Percentiles rank a stretch among this genome's conserved stretches.
Evolutionary conservation across 2,329 filamentous ascomycete species (phyloP).

Genomic region (Monosporascus sp.): DNA sequence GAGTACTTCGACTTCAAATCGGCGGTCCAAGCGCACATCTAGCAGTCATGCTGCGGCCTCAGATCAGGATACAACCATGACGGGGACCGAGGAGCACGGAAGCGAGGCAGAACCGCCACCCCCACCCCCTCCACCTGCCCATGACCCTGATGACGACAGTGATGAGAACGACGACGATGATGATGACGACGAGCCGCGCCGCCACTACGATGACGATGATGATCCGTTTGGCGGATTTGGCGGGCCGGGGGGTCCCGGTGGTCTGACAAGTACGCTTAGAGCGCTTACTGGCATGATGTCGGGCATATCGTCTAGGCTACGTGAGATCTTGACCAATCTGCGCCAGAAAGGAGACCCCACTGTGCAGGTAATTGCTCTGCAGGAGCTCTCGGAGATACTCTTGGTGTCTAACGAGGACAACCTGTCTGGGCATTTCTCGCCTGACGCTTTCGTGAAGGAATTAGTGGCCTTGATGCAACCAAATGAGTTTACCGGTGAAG

Average conservation of each 20-base stretch:
- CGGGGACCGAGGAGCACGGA: slow-evolving; percentile 55
- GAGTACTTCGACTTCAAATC: slow-evolving; percentile 31
- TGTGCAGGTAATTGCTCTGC: slow-evolving; percentile 83
- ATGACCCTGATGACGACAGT: slow-evolving; percentile 33
- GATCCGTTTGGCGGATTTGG: slow-evolving; percentile 63
- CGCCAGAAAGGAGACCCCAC: slow-evolving; percentile 81
- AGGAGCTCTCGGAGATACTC: slow-evolving; percentile 88
- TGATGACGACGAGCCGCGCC: slow-evolving; percentile 46
- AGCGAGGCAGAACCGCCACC: slow-evolving; percentile 35
- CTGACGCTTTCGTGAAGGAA: slow-evolving; percentile 93
- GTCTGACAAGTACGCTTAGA: slow-evolving; percentile 74
- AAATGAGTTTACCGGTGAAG: slow-evolving; percentile 73
- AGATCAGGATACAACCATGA: slow-evolving; percentile 66
- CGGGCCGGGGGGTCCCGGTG: slow-evolving; percentile 52
- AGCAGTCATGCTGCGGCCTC: slow-evolving; percentile 33
- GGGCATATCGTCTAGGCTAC: slow-evolving; percentile 71
- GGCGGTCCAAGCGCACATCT: slow-evolving; percentile 49
- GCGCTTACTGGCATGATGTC: slow-evolving; percentile 91
- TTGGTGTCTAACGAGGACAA: slow-evolving; percentile 96
- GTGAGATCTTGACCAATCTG: slow-evolving; percentile 70
- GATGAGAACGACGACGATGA: slow-evolving; percentile 38
- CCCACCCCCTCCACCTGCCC: slow-evolving; percentile 38
- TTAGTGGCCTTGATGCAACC: slow-evolving; percentile 87
- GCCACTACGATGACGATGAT: slow-evolving; percentile 64
- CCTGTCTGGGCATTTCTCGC: slow-evolving; percentile 87